Base-by-base conservation (phyloP, 176 grass and related monocot species). In the Canna indica region DNA sequence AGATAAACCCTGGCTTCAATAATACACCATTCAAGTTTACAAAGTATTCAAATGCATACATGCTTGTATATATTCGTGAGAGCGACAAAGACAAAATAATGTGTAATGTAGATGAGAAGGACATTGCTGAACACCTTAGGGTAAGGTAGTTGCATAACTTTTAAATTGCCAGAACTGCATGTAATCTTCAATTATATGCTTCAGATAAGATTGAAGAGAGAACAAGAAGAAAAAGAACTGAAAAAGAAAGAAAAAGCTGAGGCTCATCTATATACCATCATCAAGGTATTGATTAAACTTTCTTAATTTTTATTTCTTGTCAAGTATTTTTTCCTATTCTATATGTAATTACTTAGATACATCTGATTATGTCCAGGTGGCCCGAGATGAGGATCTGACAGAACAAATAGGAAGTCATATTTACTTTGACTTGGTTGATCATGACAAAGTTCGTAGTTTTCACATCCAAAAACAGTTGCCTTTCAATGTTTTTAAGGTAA, bases 11-110 rank as follows among this genome's bases (percentile, higher is more conserved):
- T 68, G 91, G 91, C 42, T 85, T 95, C 75, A 95, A 95, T 50
- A 95, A 95, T 44, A 68, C 82, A n/a, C n/a, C n/a, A n/a, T n/a
- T n/a, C n/a, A n/a, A n/a, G n/a, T n/a, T n/a, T n/a, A n/a, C n/a
- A n/a, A 95, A 95, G 72, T 90, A 85, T 75, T 95, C 91, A 74
- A 95, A 95, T 65, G 91, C 91, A 9, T 95, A 95, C 81, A 95
- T 95, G 91, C 91, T 95, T 83, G 91, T 95, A 60, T 95, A 95
- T 76, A 95, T 95, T n/a, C 91, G 91, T 29, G 91, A 95, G 77
- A 88, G 87, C 57, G 87, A 90, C 72, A 95, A 85, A 78, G 91
- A 95, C 29, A 95, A 90, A 81, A 95, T 95, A 75, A 88, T 95
- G 74, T 95, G 91, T 83, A 81, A 87, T 88, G 91, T 88, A 18